Evolutionary conservation across 331 rosid genomes (phyloP), one percentile per base, ranked within the genome.

Genomic region (Pyrus hybrid): DNA sequence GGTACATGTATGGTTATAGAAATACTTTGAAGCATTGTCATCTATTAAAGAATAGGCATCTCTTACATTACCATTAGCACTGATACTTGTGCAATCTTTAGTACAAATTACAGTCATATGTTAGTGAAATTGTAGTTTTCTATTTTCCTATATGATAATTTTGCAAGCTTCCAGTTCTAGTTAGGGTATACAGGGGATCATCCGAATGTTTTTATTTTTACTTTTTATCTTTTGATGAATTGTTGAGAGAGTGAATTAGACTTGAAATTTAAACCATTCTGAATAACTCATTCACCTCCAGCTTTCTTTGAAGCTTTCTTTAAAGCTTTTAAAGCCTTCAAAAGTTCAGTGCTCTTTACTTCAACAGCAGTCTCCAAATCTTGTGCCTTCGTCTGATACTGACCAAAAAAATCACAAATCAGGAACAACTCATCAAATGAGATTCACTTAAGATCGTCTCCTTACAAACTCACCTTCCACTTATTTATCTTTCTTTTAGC

Each of bases 341-440:
- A 65, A 80, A 79, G 78, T 26, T 82, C 85, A n/a, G 86, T 90
- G 25, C 90, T 93, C 79, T 84, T 90, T 22, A 60, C 81, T 89
- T 89, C 97, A 80, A 80, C 75, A 67, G 81, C 76, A 68, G 82
- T 85, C 82, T 90, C 97, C 85, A 90, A 81, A 81, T 92, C 97
- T 76, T 80, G 90, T 64, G 90, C 68, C 85, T 83, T 90, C 47
- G 69, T 87, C 99, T 90, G 77, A 65, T 58, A 78, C 71, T 75
- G 80, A 63, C 69, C 79, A 73, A 57, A 83, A 57, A 73, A 60
- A 60, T 58, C 43, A 47, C n/a, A 68, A 23, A 73, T 30, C 29
- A 73, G 74, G 72, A 71, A 32, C 20, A 30, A 33, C 20, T 62
- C 70, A 22, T 45, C 54, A 71, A 77, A 76, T n/a, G 66, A 79